Evolutionary conservation across 2,329 filamentous ascomycete genomes (phyloP), one percentile per base, ranked within the genome.

Genomic region (Cercospora zeae-maydis): DNA sequence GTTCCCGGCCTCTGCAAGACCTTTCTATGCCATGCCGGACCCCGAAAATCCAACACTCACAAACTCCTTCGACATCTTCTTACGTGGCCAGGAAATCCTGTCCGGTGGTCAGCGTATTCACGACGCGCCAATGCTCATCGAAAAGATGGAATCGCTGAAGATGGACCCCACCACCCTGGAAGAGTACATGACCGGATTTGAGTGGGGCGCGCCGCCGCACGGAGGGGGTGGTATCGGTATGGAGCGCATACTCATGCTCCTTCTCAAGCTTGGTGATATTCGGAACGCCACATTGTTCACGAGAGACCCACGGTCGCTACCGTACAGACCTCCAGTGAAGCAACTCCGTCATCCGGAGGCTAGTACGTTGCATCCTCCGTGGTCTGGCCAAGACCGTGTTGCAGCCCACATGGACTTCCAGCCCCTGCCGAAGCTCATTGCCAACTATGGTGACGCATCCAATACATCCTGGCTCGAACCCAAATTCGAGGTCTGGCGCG

Each of bases 381-480:
- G 87, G 87, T 80, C 77, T 73, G 68, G 81, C 77, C 61, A 82
- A 79, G 72, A 84, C 77, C 76, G 79, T 56, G 76, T 74, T 52
- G 57, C 75, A 2, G 81, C 81, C 11, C 74, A 78, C 57, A 78
- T 81, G 7, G 82, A 87, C 55, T 80, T 89, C 59, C 92, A 92
- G 57, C 83, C 91, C 0, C 75, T 97, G 4, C 91, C 93, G 74
- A 89, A 96, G 74, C 86, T 97, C 45, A 92, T 97, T 75, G 92
- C 92, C 73, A 97, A 97, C 76, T 97, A 97, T 70, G 93, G 93
- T 66, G 93, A 97, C 76, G 92, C 93, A 1, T 92, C 92, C 54
- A 96, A 96, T 73, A 97, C 93, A 0, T 95, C 92, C 0, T 97
- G 92, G 92, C 84, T 95, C 7, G 93, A 97, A 75, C 90, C 92